Percentiles rank a stretch among this genome's conserved stretches.
These are phyloP conservation scores for Plasmodium berghei DNA, from an alignment of 169 alveolate species.

Conservation along the genomic window DNA sequence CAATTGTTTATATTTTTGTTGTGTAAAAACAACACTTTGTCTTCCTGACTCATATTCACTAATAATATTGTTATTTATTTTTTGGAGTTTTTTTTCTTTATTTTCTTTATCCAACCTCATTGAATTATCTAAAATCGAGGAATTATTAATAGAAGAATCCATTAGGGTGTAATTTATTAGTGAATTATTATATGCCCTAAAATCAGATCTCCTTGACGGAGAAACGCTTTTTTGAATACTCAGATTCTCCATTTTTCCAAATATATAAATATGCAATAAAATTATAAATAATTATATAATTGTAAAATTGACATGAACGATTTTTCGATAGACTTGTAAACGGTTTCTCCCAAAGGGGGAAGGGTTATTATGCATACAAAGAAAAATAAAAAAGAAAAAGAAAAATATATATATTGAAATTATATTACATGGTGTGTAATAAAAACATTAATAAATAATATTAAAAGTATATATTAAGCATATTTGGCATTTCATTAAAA, in stretches of 20 bases:
- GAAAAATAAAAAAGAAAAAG: too few species aligned
- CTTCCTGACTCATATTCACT: slow-evolving; percentile 73
- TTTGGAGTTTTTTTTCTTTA: slow-evolving; percentile 43
- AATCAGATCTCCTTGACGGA: slow-evolving; percentile 58
- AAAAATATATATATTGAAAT: too few species aligned
- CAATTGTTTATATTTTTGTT: slow-evolving; percentile 65
- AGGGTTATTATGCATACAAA: too few species aligned
- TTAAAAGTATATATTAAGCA: too few species aligned
- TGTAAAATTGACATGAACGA: too few species aligned
- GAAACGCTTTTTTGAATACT: slow-evolving; percentile 47
- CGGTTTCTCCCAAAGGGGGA: too few species aligned
- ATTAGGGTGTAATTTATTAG: slow-evolving; percentile 44
- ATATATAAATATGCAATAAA: not conserved
- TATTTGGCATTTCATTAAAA: too few species aligned
- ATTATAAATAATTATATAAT: too few species aligned
- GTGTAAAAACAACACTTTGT: slow-evolving; percentile 74
- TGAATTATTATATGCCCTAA: slow-evolving; percentile 26
- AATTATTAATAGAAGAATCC: slow-evolving; percentile 66
- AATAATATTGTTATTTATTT: slow-evolving; percentile 44
- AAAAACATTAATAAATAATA: too few species aligned
- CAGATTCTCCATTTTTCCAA: slow-evolving; percentile 27
- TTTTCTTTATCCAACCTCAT: slow-evolving; percentile 58
- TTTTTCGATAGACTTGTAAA: too few species aligned
- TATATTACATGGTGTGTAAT: too few species aligned
- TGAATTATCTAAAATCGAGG: slow-evolving; percentile 58